Conservation (phyloP, 371 early-diverging fungal genomes). For the Fennellomyces sp. region DNA sequence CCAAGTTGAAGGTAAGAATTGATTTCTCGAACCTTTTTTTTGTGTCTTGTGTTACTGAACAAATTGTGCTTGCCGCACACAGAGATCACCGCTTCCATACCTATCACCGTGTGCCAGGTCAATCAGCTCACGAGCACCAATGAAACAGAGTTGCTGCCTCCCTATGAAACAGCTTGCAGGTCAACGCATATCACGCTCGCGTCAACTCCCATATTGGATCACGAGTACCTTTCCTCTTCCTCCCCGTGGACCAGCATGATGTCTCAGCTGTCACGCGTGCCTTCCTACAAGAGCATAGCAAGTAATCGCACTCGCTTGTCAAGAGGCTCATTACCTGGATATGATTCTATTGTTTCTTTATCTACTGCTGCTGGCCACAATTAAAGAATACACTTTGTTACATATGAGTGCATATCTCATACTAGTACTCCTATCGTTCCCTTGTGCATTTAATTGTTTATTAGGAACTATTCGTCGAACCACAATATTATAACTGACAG, state of each 20-base stretch:
- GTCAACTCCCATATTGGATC: not conserved
- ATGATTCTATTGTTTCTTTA: conserved; percentile 7
- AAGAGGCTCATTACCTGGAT: conserved; percentile 5
- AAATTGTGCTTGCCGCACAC: not conserved
- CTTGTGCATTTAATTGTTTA: no score
- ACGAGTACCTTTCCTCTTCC: not conserved
- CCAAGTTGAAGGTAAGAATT: conserved; percentile 33
- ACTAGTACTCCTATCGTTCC: no score
- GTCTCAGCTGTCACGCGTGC: not conserved
- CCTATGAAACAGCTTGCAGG: conserved; percentile 19
- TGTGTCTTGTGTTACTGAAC: conserved; percentile 1
- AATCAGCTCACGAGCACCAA: not conserved
- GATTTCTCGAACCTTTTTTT: not conserved
- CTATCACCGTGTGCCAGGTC: conserved; percentile 30
- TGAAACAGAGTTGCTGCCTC: conserved; percentile 11
- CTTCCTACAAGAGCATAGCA: conserved; percentile 13
- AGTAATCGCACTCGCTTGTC: conserved; percentile 7
- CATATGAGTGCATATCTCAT: no score
- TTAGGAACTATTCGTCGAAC: no score
- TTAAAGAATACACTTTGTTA: no score
- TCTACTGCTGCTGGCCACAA: not conserved
- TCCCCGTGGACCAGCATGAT: not conserved
- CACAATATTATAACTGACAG: no score
- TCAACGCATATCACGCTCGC: not conserved
- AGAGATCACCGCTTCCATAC: conserved; percentile 39